Evolutionary conservation across 2,329 filamentous ascomycete species (phyloP).

Genomic region (Myriosclerotinia curreyana): DNA sequence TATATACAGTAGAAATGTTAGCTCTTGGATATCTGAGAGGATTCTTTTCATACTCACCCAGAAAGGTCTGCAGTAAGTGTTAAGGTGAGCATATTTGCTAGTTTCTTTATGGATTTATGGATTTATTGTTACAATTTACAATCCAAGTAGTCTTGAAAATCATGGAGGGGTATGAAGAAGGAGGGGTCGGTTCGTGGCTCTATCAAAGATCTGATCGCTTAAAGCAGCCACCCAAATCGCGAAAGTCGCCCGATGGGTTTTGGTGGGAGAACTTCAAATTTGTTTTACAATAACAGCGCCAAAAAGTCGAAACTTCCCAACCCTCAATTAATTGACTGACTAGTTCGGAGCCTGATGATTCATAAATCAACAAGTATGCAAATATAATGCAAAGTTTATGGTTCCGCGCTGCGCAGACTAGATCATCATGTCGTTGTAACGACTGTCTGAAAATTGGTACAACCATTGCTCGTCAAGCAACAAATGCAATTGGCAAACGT

Average conservation of each 20-base stretch:
- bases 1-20: constrained; percentile 42
- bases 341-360: constrained; percentile 5
- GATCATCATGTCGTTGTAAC: constrained; percentile 59
- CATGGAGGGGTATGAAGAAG: constrained; percentile 13
- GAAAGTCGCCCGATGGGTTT: constrained; percentile 14
- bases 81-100: constrained; percentile 58
- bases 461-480: constrained; percentile 47
- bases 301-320: background rate
- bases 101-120: background rate
- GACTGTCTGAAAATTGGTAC: constrained; percentile 54
- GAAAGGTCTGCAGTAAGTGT: constrained; percentile 65
- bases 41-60: constrained; percentile 52
- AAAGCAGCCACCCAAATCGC: constrained; percentile 25
- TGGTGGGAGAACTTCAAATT: constrained; percentile 8
- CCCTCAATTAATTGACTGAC: constrained; percentile 7
- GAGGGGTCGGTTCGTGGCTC: constrained; percentile 14
- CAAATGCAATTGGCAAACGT: constrained; percentile 47
- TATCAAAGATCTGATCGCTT: background rate
- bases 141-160: constrained; percentile 8
- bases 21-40: background rate
- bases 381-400: constrained; percentile 63
- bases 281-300: constrained; percentile 15
- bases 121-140: background rate
- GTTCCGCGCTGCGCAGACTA: constrained; percentile 63
- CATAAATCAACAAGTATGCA: constrained; percentile 30